Evolutionary conservation across 768 basidiomycete species (phyloP).

Genomic region (Agaricus blazei): DNA sequence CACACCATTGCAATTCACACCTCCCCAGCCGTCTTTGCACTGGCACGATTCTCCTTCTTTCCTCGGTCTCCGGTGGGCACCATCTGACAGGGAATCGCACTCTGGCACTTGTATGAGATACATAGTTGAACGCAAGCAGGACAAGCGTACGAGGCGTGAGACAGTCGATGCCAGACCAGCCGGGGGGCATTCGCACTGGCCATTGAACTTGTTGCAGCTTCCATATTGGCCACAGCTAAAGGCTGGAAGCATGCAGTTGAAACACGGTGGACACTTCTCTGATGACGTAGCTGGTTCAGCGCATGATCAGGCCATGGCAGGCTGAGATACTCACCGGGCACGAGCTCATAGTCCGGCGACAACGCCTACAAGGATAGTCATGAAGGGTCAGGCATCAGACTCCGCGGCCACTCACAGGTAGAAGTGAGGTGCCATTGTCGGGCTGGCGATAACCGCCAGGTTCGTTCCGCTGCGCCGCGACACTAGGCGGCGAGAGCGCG

Average conservation of each 20-base stretch:
- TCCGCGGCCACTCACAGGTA: conserved; percentile 2
- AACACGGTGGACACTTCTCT: conserved; percentile 82
- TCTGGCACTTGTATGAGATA: conserved; percentile 40
- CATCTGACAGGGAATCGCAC: conserved; percentile 92
- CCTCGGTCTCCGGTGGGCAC: conserved; percentile 76
- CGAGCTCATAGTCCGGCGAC: not conserved
- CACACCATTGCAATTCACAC: conserved; percentile 96
- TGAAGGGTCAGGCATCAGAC: not conserved
- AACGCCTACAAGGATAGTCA: not conserved
- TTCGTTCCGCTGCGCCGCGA: not conserved
- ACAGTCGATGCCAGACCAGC: conserved; percentile 98
- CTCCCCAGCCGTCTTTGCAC: conserved; percentile 93
- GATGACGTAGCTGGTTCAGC: conserved; percentile 1
- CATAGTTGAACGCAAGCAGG: not conserved
- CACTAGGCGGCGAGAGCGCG: not conserved
- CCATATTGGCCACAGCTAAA: conserved; percentile 94
- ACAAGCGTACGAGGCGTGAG: conserved; percentile 73
- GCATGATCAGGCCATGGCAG: not conserved
- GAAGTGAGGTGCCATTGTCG: conserved; percentile 2
- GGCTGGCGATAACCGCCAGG: not conserved
- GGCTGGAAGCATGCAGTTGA: conserved; percentile 91
- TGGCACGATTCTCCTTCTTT: conserved; percentile 73
- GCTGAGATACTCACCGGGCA: conserved; percentile 2
- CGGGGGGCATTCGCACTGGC: conserved; percentile 96
- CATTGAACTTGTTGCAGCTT: conserved; percentile 85